A percentile compares a stretch with the other conserved stretches of the same genome.
phyloP scores from a whole-genome alignment of 495 filamentous ascomycete genomes.

The Talaromyces liani region DNA sequence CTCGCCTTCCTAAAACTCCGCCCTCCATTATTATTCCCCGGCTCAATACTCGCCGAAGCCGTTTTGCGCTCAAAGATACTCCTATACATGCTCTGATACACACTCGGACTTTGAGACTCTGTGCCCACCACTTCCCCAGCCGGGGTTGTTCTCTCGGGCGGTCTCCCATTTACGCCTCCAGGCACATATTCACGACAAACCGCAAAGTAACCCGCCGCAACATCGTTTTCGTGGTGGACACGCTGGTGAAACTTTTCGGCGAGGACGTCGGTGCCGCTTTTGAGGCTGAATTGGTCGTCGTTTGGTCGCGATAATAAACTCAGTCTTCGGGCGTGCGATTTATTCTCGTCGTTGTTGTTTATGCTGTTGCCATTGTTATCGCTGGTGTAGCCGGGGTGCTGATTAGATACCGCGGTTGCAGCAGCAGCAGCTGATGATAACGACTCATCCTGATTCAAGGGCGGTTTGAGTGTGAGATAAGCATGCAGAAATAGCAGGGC shows the following conservation, averaged over 20 bases:
- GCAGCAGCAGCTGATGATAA: conserved; percentile 13
- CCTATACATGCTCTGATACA: conserved; percentile 96
- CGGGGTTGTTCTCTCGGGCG: conserved; percentile 79
- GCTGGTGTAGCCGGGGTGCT: conserved; percentile 28
- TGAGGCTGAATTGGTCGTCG: conserved; percentile 43
- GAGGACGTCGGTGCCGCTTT: conserved; percentile 41
- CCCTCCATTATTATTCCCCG: conserved; percentile 39
- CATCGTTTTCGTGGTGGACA: conserved; percentile 65
- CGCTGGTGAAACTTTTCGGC: conserved; percentile 46
- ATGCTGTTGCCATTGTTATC: conserved; percentile 34
- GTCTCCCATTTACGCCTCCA: conserved; percentile 81
- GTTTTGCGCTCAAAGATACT: conserved; percentile 89
- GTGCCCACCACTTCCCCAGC: conserved; percentile 60
- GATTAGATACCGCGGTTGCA: conserved; percentile 27
- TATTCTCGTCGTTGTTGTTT: conserved; percentile 12
- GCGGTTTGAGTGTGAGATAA: conserved; percentile 58
- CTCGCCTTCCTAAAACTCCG: conserved; percentile 61
- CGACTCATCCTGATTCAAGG: background rate
- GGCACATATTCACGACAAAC: conserved; percentile 90
- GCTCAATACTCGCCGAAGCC: conserved; percentile 36
- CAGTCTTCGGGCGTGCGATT: background rate
- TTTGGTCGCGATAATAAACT: conserved; percentile 18
- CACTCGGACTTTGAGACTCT: conserved; percentile 64
- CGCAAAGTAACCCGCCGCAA: conserved; percentile 88
- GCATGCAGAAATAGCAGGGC: conserved; percentile 56